These are phyloP conservation scores for Verticillium tricorpus DNA, from an alignment of 2,329 filamentous ascomycete species.

Conservation along the genomic window DNA sequence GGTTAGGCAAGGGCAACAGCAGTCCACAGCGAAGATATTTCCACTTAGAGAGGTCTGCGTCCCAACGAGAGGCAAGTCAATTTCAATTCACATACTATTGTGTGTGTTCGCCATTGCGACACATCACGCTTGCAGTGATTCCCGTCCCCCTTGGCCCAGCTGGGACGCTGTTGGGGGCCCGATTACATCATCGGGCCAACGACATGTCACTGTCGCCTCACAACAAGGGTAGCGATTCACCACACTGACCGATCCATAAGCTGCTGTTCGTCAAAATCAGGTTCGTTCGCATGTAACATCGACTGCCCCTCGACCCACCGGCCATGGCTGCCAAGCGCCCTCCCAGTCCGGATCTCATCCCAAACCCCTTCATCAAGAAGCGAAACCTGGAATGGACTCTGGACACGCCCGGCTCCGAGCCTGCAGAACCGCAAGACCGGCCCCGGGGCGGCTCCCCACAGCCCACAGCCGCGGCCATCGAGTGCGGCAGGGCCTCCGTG, in stretches of 20 bases:
- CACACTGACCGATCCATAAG: too few relatives aligned
- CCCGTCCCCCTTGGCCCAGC: not conserved
- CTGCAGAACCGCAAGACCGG: conserved; percentile 2
- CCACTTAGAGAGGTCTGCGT: not conserved
- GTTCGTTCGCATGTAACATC: too few relatives aligned
- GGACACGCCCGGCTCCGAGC: conserved; percentile 13
- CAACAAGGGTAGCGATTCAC: too few relatives aligned
- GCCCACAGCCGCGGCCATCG: conserved; percentile 30
- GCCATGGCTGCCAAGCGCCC: conserved; percentile 25
- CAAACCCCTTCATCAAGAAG: conserved; percentile 43
- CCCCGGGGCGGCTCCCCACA: conserved; percentile 1
- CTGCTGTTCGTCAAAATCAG: too few relatives aligned
- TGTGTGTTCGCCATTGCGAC: not conserved
- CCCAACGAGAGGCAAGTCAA: not conserved
- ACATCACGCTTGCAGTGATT: too few relatives aligned
- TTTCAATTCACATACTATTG: not conserved
- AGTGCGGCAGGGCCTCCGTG: conserved; percentile 30
- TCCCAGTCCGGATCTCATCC: conserved; percentile 28
- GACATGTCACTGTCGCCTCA: not conserved
- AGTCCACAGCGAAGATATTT: not conserved
- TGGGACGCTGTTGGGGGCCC: not conserved
- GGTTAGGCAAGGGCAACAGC: not conserved
- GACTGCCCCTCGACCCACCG: too few relatives aligned
- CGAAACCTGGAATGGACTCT: conserved; percentile 40
- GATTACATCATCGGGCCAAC: not conserved